Evolutionary conservation across 208 protist species (phyloP), one percentile per base, ranked within the genome.

Genomic region (Leishmania lainsoni): DNA sequence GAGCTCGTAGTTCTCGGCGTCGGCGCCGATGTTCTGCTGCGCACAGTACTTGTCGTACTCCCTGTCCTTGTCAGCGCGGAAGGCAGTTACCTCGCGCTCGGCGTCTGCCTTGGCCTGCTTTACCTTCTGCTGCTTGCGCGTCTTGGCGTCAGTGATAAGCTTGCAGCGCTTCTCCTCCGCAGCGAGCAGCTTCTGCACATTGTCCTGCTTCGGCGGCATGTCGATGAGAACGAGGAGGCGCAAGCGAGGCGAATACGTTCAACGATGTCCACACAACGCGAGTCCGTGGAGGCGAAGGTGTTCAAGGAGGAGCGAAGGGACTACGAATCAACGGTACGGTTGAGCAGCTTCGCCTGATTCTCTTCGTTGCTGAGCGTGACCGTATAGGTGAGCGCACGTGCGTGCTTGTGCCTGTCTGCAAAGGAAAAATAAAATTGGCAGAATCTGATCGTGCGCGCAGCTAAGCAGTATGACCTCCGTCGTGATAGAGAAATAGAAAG

Each of bases 151-250:
- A 14, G 90, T 85, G 61, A 97, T 95, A 45, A 94, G 85, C 49
- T 86, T 85, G 85, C 94, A 96, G 84, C 94, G 94, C 78, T 93
- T 92, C 83, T 96, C 89, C 86, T 97, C 94, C 17, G 94, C 94
- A 2, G 88, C 91, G 56, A 97, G 88, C 35, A 97, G 92, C 79
- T 92, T 92, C 86, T 97, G 94, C 51, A 97, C 94, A 76, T 97
- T 97, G 85, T 97, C 92, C 78, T 94, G 90, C 81, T 95, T 95
- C 56, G 94, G 92, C 17, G 90, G 87, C 94, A 97, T 39, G 35
- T 39, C 35, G 35, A 39, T 39, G 35, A 39, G 35, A 39, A 39
- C 35, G 35, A 39, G 35, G 35, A 39, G 2, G 35, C 35, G 35
- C 35, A 61, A 26, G 56, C 22, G n/a, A 39, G n/a, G 29, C 39